These are phyloP conservation scores for Cladosporium colombiae DNA, from an alignment of 2,329 filamentous ascomycete species.

Conservation along the genomic window DNA sequence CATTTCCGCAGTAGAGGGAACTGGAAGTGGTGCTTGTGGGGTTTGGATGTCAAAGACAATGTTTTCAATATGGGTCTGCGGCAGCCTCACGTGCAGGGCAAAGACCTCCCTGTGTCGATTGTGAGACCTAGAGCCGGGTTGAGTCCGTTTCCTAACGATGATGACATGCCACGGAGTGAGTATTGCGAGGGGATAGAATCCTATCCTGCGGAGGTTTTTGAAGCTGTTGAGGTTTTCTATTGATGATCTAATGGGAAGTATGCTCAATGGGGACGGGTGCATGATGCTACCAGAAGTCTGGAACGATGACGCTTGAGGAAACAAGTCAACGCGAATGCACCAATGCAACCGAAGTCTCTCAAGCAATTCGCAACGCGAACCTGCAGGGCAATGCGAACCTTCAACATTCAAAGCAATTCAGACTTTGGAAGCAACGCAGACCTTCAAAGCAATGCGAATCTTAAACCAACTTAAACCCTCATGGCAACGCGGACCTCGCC, in stretches of 20 bases:
- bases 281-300: not conserved
- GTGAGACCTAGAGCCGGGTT: not conserved
- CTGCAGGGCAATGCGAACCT: not conserved
- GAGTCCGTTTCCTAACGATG: slow-evolving; percentile 1
- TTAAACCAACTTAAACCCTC: not conserved
- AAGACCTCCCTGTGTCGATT: not conserved
- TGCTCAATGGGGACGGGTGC: not conserved
- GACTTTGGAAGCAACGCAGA: not conserved
- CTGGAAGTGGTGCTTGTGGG: slow-evolving; percentile 20
- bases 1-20: slow-evolving; percentile 27
- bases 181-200: not conserved
- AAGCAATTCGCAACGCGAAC: not conserved
- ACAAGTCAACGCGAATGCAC: not conserved
- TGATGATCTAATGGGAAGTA: not conserved
- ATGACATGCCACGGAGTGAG: not conserved
- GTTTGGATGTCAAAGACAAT: slow-evolving; percentile 10
- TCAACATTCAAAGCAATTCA: not conserved
- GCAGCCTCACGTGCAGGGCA: slow-evolving; percentile 15
- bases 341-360: too few species aligned
- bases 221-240: not conserved
- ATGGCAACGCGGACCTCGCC: not conserved
- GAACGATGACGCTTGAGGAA: not conserved
- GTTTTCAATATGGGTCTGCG: slow-evolving; percentile 18
- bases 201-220: not conserved
- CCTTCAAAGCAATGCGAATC: not conserved